Base-by-base conservation (phyloP, 805 yeast genomes). In the Wickerhamomyces tratensis region DNA sequence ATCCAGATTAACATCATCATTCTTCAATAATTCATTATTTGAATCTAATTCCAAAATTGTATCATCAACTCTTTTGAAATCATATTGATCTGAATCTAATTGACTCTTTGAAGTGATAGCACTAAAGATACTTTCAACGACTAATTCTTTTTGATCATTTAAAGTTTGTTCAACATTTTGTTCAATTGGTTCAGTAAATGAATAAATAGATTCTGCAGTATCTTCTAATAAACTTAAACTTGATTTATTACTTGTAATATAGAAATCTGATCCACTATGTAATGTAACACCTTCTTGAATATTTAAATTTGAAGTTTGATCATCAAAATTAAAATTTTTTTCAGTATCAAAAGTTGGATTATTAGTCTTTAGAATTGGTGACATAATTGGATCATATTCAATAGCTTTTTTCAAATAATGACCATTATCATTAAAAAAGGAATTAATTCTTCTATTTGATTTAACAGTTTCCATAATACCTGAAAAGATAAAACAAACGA, bases 121-220 rank as follows among this genome's bases (percentile, higher is more conserved):
- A 45, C 69, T 76, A 54, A 73, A 77, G 13, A 78, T 70, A 14
- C 82, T 73, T 46, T 82, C 87, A 49, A 84, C 72, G 42, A 82
- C 70, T 26, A 63, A 71, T 46, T 82, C 88, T 13, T 82, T 76
- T 44, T 74, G 78, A 48, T 79, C 85, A 30, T 71, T 72, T 25
- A 81, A 59, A 14, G 70, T 66, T 35, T 62, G 64, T 44, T 69
- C 73, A 25, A 69, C 49, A 11, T 49, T 51, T 13, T 50, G 56
- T 35, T 59, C 64, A 31, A 59, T 49, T 15, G 50, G 48, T 4
- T 48, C 53, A 6, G 48, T 33, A 14, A 39, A 34, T 11, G 47
- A 45, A n/a, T 39, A 41, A 7, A 49, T 35, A 9, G 51, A 43
- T 2, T 39, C 44, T 8, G 43, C 39, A 12, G 34, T 33, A n/a